A percentile compares a stretch with the other conserved stretches of the same genome.
Evolutionary conservation across 2,329 filamentous ascomycete genomes (phyloP).

Genomic region (Ophioceras dolichostomum): DNA sequence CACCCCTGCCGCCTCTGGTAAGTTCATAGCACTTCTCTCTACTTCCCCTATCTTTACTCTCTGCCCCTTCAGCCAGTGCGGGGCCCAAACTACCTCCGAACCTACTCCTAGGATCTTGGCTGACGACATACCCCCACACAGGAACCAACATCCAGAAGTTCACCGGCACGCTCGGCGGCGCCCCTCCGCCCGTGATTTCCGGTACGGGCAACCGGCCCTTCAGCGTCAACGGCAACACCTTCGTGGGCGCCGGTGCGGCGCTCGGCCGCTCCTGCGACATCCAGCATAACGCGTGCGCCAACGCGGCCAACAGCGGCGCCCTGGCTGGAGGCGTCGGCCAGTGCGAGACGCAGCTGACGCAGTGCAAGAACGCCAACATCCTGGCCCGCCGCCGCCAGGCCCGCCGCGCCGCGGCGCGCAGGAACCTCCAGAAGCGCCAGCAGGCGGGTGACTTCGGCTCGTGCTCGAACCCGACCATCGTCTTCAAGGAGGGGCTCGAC

Average conservation of each 20-base stretch:
- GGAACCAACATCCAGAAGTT: constrained; percentile 24
- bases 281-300: constrained; percentile 30
- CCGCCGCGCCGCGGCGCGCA: constrained; percentile 5
- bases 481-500: constrained; percentile 29
- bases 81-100: no score
- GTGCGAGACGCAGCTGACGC: constrained; percentile 23
- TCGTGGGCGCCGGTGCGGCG: constrained; percentile 26
- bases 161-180: constrained; percentile 25
- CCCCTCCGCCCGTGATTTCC: constrained; percentile 18
- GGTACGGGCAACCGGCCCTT: constrained; percentile 20
- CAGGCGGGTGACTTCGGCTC: constrained; percentile 22
- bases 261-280: constrained; percentile 28
- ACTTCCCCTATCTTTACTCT: neutral
- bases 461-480: constrained; percentile 27
- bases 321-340: constrained; percentile 17
- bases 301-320: constrained; percentile 22
- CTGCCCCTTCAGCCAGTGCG: neutral
- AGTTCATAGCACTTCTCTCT: neutral
- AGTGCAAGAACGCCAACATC: constrained; percentile 9
- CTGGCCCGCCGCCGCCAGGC: no score
- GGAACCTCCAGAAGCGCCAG: no score
- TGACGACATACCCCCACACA: no score
- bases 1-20: neutral
- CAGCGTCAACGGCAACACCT: constrained; percentile 21
- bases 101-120: no score